Evolutionary conservation across 2,329 filamentous ascomycete species (phyloP).

Genomic region (Periconia digitata): DNA sequence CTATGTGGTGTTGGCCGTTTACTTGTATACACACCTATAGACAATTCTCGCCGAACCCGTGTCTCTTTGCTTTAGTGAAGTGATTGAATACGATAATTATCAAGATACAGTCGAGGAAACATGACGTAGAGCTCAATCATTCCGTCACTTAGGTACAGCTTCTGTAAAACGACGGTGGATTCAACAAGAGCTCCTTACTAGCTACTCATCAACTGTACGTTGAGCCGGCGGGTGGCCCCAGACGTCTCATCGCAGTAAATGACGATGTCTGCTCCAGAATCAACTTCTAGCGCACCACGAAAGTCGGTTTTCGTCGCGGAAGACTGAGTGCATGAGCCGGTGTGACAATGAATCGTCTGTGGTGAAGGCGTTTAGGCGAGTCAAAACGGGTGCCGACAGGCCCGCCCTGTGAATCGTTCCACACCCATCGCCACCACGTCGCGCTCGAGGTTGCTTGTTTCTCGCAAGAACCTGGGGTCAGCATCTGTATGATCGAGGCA

Average conservation of each 20-base stretch:
- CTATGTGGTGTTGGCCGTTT: background rate
- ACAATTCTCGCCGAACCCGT: background rate
- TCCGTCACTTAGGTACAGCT: too few species aligned
- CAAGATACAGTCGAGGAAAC: too few species aligned
- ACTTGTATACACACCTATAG: background rate
- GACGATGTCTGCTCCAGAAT: background rate
- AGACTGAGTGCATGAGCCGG: background rate
- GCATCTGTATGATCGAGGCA: background rate
- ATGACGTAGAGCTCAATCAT: background rate
- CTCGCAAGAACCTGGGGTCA: background rate
- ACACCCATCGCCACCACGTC: background rate
- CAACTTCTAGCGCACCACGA: background rate
- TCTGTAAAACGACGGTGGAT: constrained; percentile 1
- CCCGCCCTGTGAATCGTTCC: background rate
- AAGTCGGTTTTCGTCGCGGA: background rate
- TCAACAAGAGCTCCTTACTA: background rate
- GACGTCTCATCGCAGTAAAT: background rate
- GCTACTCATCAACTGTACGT: background rate
- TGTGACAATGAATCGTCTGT: background rate
- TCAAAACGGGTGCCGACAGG: background rate
- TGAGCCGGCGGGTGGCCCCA: too few species aligned
- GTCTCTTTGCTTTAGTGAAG: background rate
- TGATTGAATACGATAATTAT: background rate
- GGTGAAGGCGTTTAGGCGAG: background rate
- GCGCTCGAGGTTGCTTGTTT: background rate